Evolutionary conservation across 2,329 filamentous ascomycete genomes (phyloP).

Genomic region (Colletotrichum camelliae): DNA sequence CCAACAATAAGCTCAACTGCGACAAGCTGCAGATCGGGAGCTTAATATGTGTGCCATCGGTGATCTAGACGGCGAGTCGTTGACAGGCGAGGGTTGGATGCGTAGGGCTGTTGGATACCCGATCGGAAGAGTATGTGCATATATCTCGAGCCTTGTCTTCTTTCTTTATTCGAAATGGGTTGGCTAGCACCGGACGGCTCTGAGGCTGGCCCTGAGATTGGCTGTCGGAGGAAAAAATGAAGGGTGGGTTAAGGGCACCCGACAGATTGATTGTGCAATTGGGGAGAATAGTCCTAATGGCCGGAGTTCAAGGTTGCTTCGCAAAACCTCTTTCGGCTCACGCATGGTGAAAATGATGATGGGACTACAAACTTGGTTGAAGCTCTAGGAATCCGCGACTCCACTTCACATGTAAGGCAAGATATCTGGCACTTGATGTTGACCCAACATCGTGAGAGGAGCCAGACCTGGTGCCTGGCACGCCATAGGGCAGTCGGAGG

Average conservation of each 20-base stretch:
- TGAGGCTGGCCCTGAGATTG: neutral
- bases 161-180: neutral
- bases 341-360: neutral
- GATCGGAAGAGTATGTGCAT: neutral
- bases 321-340: neutral
- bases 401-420: neutral
- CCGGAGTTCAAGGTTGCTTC: neutral
- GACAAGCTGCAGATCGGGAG: slow-evolving; percentile 46
- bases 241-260: neutral
- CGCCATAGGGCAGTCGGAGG: neutral
- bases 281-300: neutral
- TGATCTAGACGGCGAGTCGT: neutral
- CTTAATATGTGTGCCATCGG: slow-evolving; percentile 49
- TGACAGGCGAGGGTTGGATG: neutral
- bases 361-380: neutral
- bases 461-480: neutral
- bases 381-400: neutral
- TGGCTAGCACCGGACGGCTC: neutral
- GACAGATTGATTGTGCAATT: neutral
- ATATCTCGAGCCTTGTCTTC: neutral
- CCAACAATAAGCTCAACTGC: slow-evolving; percentile 54
- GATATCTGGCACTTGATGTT: neutral
- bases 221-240: neutral
- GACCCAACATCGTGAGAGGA: neutral
- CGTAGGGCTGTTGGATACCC: neutral